phyloP scores from a whole-genome alignment of 2,329 filamentous ascomycete genomes.

The Penicillium sp. region DNA sequence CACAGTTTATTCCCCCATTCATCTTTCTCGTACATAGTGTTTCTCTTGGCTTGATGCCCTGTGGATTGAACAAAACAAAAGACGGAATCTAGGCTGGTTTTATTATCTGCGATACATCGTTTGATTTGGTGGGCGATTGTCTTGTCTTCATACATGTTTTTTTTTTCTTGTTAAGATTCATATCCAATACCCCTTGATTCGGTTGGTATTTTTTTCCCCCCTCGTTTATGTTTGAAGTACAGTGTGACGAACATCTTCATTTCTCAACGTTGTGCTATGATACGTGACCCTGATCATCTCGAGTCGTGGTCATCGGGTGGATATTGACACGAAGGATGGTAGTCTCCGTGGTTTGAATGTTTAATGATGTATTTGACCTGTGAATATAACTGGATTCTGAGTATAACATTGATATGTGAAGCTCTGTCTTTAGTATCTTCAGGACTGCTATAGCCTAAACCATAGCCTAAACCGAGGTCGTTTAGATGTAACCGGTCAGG shows the following conservation, averaged over 20 bases:
- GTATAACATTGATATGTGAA: background rate
- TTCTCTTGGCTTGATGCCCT: constrained; percentile 17
- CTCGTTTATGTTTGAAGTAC: constrained; percentile 11
- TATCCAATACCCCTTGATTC: constrained; percentile 22
- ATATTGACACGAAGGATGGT: background rate
- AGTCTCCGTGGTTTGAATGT: background rate
- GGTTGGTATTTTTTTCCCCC: constrained; percentile 21
- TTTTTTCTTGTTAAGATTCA: background rate
- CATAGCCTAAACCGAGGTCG: too few relatives aligned
- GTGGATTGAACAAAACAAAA: constrained; percentile 20
- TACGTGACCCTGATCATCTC: background rate
- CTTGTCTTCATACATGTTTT: background rate
- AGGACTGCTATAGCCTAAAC: too few relatives aligned
- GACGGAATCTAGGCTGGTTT: constrained; percentile 6
- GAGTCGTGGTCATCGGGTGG: background rate
- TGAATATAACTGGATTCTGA: constrained; percentile 1
- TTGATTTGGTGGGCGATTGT: constrained; percentile 9
- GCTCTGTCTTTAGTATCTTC: too few relatives aligned
- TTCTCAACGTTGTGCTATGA: constrained; percentile 1
- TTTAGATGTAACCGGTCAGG: background rate
- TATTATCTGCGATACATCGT: constrained; percentile 10
- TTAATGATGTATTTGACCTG: constrained; percentile 9
- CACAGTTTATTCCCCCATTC: background rate
- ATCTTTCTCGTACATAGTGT: constrained; percentile 22
- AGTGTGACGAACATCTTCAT: background rate